Percentiles rank a stretch among this genome's conserved stretches.
These are phyloP conservation scores for Syzygium grande DNA, from an alignment of 345 rosid genomes.

Conservation along the genomic window DNA sequence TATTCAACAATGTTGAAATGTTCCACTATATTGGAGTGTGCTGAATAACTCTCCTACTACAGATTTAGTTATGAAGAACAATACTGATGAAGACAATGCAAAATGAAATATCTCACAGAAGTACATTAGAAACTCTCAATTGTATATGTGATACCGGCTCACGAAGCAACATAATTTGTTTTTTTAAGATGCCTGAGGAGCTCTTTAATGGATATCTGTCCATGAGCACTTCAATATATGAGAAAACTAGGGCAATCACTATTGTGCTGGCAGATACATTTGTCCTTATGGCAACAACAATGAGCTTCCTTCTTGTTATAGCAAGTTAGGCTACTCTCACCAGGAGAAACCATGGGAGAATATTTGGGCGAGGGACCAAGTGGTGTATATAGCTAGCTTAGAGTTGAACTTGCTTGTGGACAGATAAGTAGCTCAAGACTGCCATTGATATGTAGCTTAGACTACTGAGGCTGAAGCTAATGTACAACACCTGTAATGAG, in stretches of 20 bases:
- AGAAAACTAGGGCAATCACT: background rate
- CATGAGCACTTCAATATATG: background rate
- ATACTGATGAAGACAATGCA: background rate
- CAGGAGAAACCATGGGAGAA: background rate
- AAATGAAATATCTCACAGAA: background rate
- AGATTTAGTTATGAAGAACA: background rate
- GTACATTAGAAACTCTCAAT: background rate
- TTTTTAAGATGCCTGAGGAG: background rate
- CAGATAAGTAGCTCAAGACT: background rate
- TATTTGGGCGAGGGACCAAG: background rate
- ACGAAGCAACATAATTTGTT: background rate
- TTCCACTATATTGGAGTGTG: background rate
- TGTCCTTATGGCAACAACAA: background rate
- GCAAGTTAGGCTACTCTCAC: background rate
- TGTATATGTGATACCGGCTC: background rate
- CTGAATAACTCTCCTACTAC: background rate
- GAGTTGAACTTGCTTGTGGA: background rate
- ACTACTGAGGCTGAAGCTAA: background rate
- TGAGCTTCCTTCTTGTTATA: background rate
- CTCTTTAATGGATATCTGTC: background rate
- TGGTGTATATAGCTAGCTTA: background rate
- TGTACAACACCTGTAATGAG: too few species aligned
- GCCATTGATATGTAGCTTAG: background rate
- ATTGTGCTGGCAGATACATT: background rate
- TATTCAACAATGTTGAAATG: background rate